Evolutionary conservation across 768 basidiomycete species (phyloP), one percentile per base, ranked within the genome.

Genomic region (Boletus bicolor): DNA sequence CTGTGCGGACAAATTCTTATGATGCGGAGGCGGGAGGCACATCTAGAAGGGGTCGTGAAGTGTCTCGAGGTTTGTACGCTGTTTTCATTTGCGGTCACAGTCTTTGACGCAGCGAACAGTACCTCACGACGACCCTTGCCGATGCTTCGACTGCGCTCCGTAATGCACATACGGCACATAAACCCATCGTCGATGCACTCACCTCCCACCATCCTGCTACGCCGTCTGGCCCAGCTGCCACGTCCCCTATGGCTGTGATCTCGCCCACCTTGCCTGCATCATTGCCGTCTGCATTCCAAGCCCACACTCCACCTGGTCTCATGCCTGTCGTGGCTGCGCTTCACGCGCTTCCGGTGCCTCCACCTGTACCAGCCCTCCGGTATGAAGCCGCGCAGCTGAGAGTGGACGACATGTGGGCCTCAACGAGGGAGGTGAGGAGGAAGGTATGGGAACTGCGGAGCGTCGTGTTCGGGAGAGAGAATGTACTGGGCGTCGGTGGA

Each of bases 301-400:
- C 52, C 3, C 52, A 57, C 21, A 11, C 43, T 15, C 8, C 52
- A 4, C 51, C 47, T 21, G 53, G 59, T 17, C 52, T 59, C n/a
- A 58, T 64, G 43, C 80, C 68, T 43, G 59, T 70, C 4, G 47
- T 30, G 35, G 62, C 62, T 32, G 64, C 66, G 28, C 59, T 69
- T 82, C 69, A 84, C 4, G 59, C 58, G 11, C 56, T 69, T 28
- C 68, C 68, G 5, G 46, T 57, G 12, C 53, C 49, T 8, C 68
- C 68, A 0, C 59, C 68, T 12, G 68, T 73, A 4, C 69, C 63
- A 5, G 70, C 84, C 5, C 80, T 91, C 21, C 76, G 79, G 49
- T 91, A 91, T 67, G 88, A 89, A 66, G 78, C 82, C 7, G 83
- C 82, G 46, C 87, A 89, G 64, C 84, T 90, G 68, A 76, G 75